A percentile compares a stretch with the other conserved stretches of the same genome.
phyloP scores from a whole-genome alignment of 768 basidiomycete species.

The Nevesoporus exiguus region DNA sequence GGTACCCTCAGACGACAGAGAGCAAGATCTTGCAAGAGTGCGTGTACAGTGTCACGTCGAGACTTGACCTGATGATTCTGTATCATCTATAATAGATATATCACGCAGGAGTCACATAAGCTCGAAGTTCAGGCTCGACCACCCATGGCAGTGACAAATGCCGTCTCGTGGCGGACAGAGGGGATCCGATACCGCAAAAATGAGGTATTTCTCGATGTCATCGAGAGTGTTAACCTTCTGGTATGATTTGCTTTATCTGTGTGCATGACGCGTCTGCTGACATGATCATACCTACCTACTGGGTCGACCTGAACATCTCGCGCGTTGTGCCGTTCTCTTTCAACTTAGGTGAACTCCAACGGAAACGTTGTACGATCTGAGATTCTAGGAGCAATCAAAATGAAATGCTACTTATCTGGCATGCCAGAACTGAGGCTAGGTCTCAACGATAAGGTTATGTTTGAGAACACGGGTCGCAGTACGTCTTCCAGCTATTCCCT shows the following conservation, averaged over 20 bases:
- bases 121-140: conserved; percentile 90
- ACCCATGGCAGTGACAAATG: conserved; percentile 96
- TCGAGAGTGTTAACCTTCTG: conserved; percentile 95
- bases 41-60: conserved; percentile 24
- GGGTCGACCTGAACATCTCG: background rate
- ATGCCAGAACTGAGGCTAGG: conserved; percentile 97
- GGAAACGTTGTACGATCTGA: conserved; percentile 97
- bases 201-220: conserved; percentile 97
- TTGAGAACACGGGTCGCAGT: conserved; percentile 96
- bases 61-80: background rate
- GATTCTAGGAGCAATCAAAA: conserved; percentile 97
- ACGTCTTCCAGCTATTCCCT: conserved; percentile 30
- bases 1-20: conserved; percentile 98
- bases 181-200: conserved; percentile 98
- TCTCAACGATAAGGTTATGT: conserved; percentile 99
- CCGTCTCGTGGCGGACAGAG: conserved; percentile 97
- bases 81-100: conserved; percentile 56
- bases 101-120: conserved; percentile 98
- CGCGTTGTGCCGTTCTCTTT: background rate
- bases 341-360: conserved; percentile 82
- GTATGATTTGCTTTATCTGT: conserved; percentile 44
- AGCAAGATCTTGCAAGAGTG: conserved; percentile 98
- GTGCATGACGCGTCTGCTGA: background rate
- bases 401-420: conserved; percentile 99
- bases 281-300: background rate